Evolutionary conservation across 352 stramenopile genomes (phyloP), one percentile per base, ranked within the genome.

Genomic region (Ochromonadaceae sp.): DNA sequence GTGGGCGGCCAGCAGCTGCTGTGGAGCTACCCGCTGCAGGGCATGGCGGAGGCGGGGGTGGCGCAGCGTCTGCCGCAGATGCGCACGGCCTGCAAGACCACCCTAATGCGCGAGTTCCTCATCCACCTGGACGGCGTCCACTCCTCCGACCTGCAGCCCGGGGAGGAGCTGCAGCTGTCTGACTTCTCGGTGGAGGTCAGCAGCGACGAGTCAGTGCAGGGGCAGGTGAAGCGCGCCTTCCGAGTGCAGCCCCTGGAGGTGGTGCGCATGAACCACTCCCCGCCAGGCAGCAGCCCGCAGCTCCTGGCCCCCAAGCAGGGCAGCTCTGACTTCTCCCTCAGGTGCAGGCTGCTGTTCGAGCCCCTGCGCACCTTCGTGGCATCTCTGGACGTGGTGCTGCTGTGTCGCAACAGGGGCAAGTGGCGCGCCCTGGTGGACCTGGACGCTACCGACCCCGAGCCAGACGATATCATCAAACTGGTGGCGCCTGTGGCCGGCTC

Each of bases 391-490:
- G 53, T 95, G 28, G 26, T 92, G 0, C 32, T 95, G 0, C 78
- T 75, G 62, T 87, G 85, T 39, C 76, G 81, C 17, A 44, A 53
- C 25, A 85, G 74, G 17, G 86, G 86, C 0, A 55, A 74, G 7
- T 95, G 86, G 86, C 75, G 79, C 0, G 93, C 90, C 69, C 80
- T 90, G 44, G 74, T 93, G 0, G 67, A 72, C 0, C 67, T 95
- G 22, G 82, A 91, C 53, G 79, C 81, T 3, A 72, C 69, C 2
- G 83, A 92, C 36, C 84, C 86, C 0, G 74, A 73, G 0, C 70
- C 89, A 0, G 86, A 95, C 66, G 86, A 95, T 44, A 67, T 81
- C 28, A 78, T 95, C 31, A 75, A 77, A 0, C 86, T 95, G 40
- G 81, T 90, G 67, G 87, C 86, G 4, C 81, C 58, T 32, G 62